Percentiles rank a stretch among this genome's conserved stretches.
These are phyloP conservation scores for Priceomyces haplophilus DNA, from an alignment of 805 yeast genomes.

Conservation along the genomic window DNA sequence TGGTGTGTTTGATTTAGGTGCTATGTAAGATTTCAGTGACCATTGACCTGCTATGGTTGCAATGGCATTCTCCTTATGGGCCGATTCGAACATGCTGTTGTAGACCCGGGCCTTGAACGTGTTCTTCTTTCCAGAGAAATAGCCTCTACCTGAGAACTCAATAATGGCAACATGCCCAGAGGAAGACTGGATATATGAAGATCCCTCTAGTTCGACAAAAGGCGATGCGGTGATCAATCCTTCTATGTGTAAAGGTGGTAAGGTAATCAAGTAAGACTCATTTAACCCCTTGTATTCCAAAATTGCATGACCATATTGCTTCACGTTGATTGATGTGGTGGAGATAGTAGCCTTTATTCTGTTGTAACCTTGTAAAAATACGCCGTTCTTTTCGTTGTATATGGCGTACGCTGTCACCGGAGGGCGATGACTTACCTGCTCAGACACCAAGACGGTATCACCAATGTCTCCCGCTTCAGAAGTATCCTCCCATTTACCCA, in stretches of 20 bases:
- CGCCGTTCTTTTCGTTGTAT: conserved; percentile 66
- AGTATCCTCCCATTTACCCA: conserved; percentile 77
- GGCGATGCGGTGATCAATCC: conserved; percentile 91
- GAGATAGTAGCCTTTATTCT: conserved; percentile 83
- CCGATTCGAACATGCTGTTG: conserved; percentile 47
- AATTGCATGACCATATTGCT: conserved; percentile 90
- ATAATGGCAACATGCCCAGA: conserved; percentile 70
- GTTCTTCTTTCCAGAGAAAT: conserved; percentile 92
- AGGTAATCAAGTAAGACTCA: conserved; percentile 75
- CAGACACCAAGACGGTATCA: conserved; percentile 75
- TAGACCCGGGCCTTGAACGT: conserved; percentile 82
- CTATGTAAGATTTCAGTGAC: conserved; percentile 72
- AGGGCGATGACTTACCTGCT: conserved; percentile 97
- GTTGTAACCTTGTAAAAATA: conserved; percentile 80
- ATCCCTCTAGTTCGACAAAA: conserved; percentile 90
- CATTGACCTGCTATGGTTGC: conserved; percentile 89
- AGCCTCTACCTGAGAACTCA: conserved; percentile 90
- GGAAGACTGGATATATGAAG: conserved; percentile 78
- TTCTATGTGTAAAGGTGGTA: conserved; percentile 93
- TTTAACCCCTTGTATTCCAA: conserved; percentile 58
- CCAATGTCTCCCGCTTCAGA: conserved; percentile 53
- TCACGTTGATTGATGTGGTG: conserved; percentile 74
- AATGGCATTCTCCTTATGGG: conserved; percentile 58
- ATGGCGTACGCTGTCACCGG: conserved; percentile 94
- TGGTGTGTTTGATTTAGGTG: conserved; percentile 50